A percentile compares a stretch with the other conserved stretches of the same genome.
Conservation (phyloP, 1,139 yeast species). For the Hansenula sp. region DNA sequence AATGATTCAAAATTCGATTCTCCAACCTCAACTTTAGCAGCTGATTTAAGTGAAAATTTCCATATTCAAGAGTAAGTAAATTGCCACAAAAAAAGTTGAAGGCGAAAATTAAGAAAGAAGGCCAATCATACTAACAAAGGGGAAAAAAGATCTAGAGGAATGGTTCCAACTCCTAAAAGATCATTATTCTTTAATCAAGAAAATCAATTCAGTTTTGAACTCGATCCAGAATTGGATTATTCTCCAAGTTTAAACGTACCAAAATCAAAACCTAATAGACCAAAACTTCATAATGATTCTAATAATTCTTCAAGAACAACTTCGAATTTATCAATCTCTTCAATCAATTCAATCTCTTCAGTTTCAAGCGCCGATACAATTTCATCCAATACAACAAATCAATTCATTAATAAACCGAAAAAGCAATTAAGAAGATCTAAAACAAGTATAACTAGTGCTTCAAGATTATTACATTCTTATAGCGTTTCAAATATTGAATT, state of each 20-base stretch:
- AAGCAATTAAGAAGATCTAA: constrained; percentile 18
- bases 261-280: constrained; percentile 2
- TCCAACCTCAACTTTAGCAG: constrained; percentile 43
- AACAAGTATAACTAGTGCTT: constrained; percentile 11
- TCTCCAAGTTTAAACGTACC: constrained; percentile 4
- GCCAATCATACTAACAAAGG: not conserved
- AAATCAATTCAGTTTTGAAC: constrained; percentile 5
- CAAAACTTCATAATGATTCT: constrained; percentile 1
- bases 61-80: constrained; percentile 31
- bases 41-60: constrained; percentile 43
- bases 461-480: constrained; percentile 15
- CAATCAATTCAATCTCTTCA: constrained; percentile 12
- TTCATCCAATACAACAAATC: not conserved
- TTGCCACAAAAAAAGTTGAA: not conserved
- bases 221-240: constrained; percentile 2
- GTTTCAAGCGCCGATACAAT: constrained; percentile 12
- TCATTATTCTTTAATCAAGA: constrained; percentile 9
- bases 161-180: constrained; percentile 14
- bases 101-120: not conserved
- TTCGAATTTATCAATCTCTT: constrained; percentile 13
- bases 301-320: constrained; percentile 14
- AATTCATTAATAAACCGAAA: constrained; percentile 8
- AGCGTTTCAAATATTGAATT: constrained; percentile 14
- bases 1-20: constrained; percentile 24
- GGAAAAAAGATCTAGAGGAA: not conserved